phyloP scores from a whole-genome alignment of 345 rosid species.

The Geranium brycei region DNA sequence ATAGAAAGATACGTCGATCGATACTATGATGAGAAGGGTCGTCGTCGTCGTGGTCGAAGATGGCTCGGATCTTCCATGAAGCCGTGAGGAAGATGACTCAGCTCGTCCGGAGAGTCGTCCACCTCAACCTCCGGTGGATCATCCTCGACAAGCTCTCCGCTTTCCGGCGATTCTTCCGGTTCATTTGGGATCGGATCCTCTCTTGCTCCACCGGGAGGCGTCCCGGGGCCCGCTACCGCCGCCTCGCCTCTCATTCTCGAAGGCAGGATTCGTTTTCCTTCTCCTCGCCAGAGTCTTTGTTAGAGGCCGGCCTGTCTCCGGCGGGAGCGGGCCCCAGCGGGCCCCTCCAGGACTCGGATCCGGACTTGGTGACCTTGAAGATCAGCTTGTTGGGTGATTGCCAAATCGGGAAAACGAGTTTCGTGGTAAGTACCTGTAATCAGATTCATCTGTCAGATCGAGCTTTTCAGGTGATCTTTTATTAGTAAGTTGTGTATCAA shows the following conservation, averaged over 20 bases:
- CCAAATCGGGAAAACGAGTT: slow-evolving; percentile 86
- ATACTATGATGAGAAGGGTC: slow-evolving; percentile 1
- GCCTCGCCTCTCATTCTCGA: not conserved
- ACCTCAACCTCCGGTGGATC: slow-evolving; percentile 35
- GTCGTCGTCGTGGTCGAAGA: too few relatives aligned
- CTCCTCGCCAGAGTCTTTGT: not conserved
- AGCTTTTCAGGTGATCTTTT: not conserved
- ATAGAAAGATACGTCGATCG: not conserved
- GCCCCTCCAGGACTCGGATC: not conserved
- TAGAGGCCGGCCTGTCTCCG: not conserved
- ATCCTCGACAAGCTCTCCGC: slow-evolving; percentile 35
- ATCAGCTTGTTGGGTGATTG: slow-evolving; percentile 87
- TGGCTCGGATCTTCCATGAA: slow-evolving; percentile 14
- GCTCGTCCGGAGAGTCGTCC: slow-evolving; percentile 32
- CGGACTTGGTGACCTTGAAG: slow-evolving; percentile 57
- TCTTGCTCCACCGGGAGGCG: slow-evolving; percentile 43
- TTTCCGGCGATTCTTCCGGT: slow-evolving; percentile 39
- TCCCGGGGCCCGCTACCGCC: not conserved
- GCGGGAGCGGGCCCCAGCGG: not conserved
- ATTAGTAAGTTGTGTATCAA: too few relatives aligned
- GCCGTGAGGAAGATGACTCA: slow-evolving; percentile 31
- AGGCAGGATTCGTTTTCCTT: too few relatives aligned
- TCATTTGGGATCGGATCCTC: slow-evolving; percentile 55
- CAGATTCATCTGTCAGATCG: too few relatives aligned
- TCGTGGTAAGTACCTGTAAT: slow-evolving; percentile 35